Evolutionary conservation across 2,329 filamentous ascomycete genomes (phyloP).

Genomic region (Fusarium sp.): DNA sequence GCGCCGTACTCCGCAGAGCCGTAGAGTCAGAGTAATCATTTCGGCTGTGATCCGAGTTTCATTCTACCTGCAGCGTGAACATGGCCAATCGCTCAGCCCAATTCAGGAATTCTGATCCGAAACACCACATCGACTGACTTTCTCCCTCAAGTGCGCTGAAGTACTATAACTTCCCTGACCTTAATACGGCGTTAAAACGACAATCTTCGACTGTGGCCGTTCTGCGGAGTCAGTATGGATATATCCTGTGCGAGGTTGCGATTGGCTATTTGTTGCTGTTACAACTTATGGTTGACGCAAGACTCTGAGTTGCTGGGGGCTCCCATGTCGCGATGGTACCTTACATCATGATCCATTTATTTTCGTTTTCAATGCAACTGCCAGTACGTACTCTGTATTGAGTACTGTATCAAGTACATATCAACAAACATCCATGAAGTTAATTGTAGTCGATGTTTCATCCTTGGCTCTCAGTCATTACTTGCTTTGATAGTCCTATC

Average conservation of each 20-base stretch:
- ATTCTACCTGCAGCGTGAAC: constrained; percentile 7
- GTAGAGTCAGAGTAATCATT: constrained; percentile 13
- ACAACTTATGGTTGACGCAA: constrained; percentile 14
- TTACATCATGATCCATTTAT: constrained; percentile 19
- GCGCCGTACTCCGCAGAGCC: not conserved
- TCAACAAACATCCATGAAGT: constrained; percentile 13
- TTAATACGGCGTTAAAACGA: constrained; percentile 15
- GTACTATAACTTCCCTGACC: constrained; percentile 21
- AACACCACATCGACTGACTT: constrained; percentile 9
- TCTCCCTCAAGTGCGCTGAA: not conserved
- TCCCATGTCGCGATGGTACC: constrained; percentile 10
- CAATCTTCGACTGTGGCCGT: constrained; percentile 2
- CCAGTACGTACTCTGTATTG: not conserved
- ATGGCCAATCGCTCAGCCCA: constrained; percentile 14
- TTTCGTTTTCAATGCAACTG: not conserved
- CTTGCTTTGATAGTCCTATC: not conserved
- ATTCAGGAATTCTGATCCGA: constrained; percentile 17
- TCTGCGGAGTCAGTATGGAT: not conserved
- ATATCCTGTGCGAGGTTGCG: constrained; percentile 15
- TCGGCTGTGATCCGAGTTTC: constrained; percentile 30
- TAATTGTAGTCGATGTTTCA: constrained; percentile 6
- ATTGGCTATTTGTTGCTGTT: constrained; percentile 20
- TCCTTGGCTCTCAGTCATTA: not conserved
- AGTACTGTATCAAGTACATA: not conserved
- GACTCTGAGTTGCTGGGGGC: not conserved